Conservation (phyloP, 73 alveolate genomes). For the Paramecium sexaurelia region DNA sequence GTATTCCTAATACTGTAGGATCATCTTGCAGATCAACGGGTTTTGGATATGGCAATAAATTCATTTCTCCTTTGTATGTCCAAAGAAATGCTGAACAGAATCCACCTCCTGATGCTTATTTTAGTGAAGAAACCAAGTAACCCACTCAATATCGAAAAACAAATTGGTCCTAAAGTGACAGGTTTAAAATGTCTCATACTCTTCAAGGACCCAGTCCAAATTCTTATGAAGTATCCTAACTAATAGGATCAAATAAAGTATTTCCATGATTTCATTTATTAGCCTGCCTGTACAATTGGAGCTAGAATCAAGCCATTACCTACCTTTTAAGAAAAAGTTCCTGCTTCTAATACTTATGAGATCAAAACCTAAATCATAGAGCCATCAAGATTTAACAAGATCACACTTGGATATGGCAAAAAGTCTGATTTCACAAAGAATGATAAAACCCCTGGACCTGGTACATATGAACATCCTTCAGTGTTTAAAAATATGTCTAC, state of each 20-base stretch:
- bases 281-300: conserved; percentile 42
- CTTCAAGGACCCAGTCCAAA: neutral
- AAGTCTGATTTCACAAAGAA: conserved; percentile 18
- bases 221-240: neutral
- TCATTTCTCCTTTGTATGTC: conserved; percentile 5
- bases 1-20: neutral
- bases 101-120: conserved; percentile 52
- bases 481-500: neutral
- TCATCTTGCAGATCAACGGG: neutral
- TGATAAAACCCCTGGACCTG: conserved; percentile 55
- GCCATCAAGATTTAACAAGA: conserved; percentile 40
- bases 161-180: neutral
- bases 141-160: neutral
- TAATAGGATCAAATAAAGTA: conserved; percentile 39
- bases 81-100: conserved; percentile 53
- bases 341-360: conserved; percentile 36
- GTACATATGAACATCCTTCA: conserved; percentile 31
- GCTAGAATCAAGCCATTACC: neutral
- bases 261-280: neutral
- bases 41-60: conserved; percentile 51
- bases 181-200: neutral
- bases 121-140: neutral
- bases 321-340: conserved; percentile 35
- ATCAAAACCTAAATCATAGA: neutral
- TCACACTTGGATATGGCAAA: conserved; percentile 6